phyloP scores from a whole-genome alignment of 2,329 filamentous ascomycete genomes.

The Penicillium sp. region DNA sequence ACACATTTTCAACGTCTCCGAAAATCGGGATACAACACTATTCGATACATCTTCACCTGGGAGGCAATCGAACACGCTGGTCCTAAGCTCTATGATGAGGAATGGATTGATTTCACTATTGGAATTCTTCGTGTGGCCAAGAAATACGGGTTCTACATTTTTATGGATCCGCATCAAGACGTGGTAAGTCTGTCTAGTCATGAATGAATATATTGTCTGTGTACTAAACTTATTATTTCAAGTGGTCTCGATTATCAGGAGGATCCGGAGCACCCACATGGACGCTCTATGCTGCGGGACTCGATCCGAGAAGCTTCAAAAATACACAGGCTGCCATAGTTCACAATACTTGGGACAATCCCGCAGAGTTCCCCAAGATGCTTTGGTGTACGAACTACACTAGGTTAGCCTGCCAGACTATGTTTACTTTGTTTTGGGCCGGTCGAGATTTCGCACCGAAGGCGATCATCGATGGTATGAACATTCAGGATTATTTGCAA shows the following conservation, averaged over 20 bases:
- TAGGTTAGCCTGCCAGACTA: constrained; percentile 78
- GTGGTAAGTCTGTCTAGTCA: constrained; percentile 62
- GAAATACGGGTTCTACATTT: constrained; percentile 88
- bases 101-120: constrained; percentile 89
- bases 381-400: constrained; percentile 98
- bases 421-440: constrained; percentile 92
- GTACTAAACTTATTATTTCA: constrained; percentile 22
- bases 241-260: constrained; percentile 93
- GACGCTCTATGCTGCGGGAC: constrained; percentile 90
- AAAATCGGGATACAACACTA: constrained; percentile 91
- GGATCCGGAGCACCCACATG: constrained; percentile 96
- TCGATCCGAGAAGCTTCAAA: constrained; percentile 81
- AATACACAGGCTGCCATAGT: constrained; percentile 89
- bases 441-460: constrained; percentile 92
- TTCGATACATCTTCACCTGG: constrained; percentile 97
- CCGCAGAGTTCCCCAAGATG: constrained; percentile 91
- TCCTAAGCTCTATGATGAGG: constrained; percentile 88
- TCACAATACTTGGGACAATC: constrained; percentile 87
- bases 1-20: constrained; percentile 81
- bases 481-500: constrained; percentile 94
- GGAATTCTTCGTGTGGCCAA: constrained; percentile 78
- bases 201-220: too few species aligned
- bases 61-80: constrained; percentile 92
- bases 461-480: constrained; percentile 88
- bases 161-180: constrained; percentile 99